Evolutionary conservation across 2,329 filamentous ascomycete genomes (phyloP), one percentile per base, ranked within the genome.

Genomic region (Talaromyces sp.): DNA sequence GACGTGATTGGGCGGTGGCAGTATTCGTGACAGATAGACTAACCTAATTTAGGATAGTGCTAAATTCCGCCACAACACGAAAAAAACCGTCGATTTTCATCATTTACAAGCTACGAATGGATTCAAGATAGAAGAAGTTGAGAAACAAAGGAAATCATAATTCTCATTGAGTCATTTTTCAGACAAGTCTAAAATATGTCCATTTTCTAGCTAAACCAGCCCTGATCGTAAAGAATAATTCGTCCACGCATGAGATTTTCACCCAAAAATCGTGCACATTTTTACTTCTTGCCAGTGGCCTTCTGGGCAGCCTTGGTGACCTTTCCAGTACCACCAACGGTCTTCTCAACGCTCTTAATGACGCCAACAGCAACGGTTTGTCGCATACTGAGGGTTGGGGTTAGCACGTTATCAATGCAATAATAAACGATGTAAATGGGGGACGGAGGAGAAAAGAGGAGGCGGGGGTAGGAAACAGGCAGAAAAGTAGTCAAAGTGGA

Each of bases 271-370:
- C 56, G 38, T 59, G 56, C 56, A 59, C 56, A 58, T 40, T 38
- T 77, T 89, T 91, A 91, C 84, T 91, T 91, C 88, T 90, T 90
- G 80, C 64, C 64, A 27, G 80, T 78, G 78, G 88, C 87, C 88
- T 91, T 91, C 74, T 79, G 75, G 81, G 87, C 87, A 80, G 89
- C 88, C 75, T 80, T 79, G 75, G 77, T 79, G 69, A 84, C 82
- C 88, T 91, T 91, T 77, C 84, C 88, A 71, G 81, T 60, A 74
- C 79, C 79, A 73, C 76, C 82, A 67, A 76, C 77, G 70, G 83
- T 73, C 88, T 91, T 92, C 75, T 88, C 88, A 70, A 93, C 91
- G 70, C 85, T 84, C 89, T 97, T 97, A 88, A 96, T 94, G 84
- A 96, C 92, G 90, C 92, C 91, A 84, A 96, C 92, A 73, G 92